Conservation (phyloP, 2,329 filamentous ascomycete genomes). For the Chrysoporthe puriensis region DNA sequence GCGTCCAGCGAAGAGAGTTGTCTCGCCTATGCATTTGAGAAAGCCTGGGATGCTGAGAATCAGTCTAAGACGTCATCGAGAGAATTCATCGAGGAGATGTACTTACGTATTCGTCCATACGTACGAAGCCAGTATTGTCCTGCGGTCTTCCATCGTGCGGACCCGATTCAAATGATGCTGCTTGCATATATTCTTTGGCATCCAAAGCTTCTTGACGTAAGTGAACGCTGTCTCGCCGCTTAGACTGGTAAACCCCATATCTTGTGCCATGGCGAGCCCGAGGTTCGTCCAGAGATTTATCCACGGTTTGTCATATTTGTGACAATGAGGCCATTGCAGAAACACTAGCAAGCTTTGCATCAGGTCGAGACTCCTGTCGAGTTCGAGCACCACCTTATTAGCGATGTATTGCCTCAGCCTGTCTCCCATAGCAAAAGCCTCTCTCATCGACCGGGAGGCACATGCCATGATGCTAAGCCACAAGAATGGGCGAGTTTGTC, state of each 20-base stretch:
- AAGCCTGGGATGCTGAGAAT: constrained; percentile 26
- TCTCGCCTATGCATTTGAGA: constrained; percentile 45
- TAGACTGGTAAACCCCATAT: constrained; percentile 49
- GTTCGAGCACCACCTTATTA: constrained; percentile 49
- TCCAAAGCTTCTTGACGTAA: constrained; percentile 39
- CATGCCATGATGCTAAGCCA: constrained; percentile 55
- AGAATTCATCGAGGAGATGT: background rate
- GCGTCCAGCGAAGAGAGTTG: constrained; percentile 59
- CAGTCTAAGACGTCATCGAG: background rate
- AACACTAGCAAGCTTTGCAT: constrained; percentile 53
- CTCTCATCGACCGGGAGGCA: constrained; percentile 45
- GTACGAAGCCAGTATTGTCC: constrained; percentile 54
- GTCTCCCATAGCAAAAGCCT: constrained; percentile 45
- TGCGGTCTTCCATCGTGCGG: constrained; percentile 53
- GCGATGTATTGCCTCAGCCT: constrained; percentile 49
- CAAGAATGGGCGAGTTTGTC: constrained; percentile 48
- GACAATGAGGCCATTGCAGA: constrained; percentile 48
- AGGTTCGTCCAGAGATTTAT: constrained; percentile 49
- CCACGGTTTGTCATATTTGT: constrained; percentile 47
- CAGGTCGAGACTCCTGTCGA: constrained; percentile 56
- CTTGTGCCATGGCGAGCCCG: constrained; percentile 47
- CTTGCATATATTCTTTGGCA: constrained; percentile 8
- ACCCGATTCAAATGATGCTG: constrained; percentile 32
- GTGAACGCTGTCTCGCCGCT: constrained; percentile 39
- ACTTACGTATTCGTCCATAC: constrained; percentile 44